Percentiles rank a stretch among this genome's conserved stretches.
phyloP scores from a whole-genome alignment of 1,139 yeast species.

The Saccharomyces hybrid region DNA sequence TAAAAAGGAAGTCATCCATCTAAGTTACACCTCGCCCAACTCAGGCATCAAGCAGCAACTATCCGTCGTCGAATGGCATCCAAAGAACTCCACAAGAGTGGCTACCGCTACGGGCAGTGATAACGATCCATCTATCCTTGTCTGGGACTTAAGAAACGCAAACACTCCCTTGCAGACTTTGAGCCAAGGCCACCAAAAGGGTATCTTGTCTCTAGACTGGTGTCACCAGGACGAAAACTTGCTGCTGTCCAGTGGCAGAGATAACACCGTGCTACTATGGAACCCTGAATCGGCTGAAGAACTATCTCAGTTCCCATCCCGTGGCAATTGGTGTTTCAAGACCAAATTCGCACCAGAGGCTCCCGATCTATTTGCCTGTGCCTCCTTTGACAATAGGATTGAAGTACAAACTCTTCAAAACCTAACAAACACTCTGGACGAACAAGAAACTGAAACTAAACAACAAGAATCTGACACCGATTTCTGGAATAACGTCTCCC shows the following conservation, averaged over 20 bases:
- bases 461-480: conserved; percentile 50
- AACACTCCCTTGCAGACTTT: conserved; percentile 75
- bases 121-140: conserved; percentile 65
- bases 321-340: conserved; percentile 91
- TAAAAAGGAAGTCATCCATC: conserved; percentile 79
- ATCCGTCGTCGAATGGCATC: conserved; percentile 78
- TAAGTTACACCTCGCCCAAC: conserved; percentile 50
- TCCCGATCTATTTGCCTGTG: conserved; percentile 89
- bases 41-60: conserved; percentile 45
- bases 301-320: conserved; percentile 81
- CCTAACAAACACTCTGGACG: conserved; percentile 25
- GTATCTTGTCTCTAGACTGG: conserved; percentile 90
- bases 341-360: conserved; percentile 78
- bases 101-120: conserved; percentile 85
- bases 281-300: conserved; percentile 64
- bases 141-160: conserved; percentile 94
- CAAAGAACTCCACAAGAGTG: conserved; percentile 72
- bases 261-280: conserved; percentile 83
- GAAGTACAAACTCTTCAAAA: conserved; percentile 83
- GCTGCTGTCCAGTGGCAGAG: conserved; percentile 84
- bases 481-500: conserved; percentile 77
- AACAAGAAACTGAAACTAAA: conserved; percentile 33
- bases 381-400: conserved; percentile 75
- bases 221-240: conserved; percentile 73
- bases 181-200: conserved; percentile 67